Conservation (phyloP, 208 protist species). For the Trypanosoma platydactyli region DNA sequence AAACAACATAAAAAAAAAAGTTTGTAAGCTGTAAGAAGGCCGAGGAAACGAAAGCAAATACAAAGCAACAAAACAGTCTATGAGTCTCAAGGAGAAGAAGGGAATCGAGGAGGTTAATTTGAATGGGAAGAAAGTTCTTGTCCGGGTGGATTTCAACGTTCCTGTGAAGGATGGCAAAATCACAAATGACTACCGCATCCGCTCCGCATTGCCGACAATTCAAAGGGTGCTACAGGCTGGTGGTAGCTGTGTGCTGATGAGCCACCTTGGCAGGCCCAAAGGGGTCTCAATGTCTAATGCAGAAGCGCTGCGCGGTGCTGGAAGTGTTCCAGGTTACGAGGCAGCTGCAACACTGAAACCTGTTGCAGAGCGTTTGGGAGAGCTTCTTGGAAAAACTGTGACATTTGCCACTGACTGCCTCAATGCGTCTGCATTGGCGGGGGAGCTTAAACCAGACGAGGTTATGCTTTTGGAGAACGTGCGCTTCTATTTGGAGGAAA, state of each 20-base stretch:
- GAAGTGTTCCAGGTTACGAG: conserved; percentile 37
- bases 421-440: conserved; percentile 17
- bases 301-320: not conserved
- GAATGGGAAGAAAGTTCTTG: conserved; percentile 94
- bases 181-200: conserved; percentile 95
- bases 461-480: conserved; percentile 98
- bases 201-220: conserved; percentile 94
- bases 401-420: conserved; percentile 35
- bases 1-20: not conserved
- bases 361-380: conserved; percentile 69
- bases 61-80: conserved; percentile 4
- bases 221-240: conserved; percentile 43
- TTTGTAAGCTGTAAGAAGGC: not conserved
- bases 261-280: conserved; percentile 95
- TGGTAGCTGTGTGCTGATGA: conserved; percentile 68
- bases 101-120: conserved; percentile 71
- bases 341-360: conserved; percentile 68
- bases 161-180: conserved; percentile 95
- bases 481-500: conserved; percentile 96
- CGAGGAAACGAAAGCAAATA: not conserved
- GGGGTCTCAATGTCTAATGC: conserved; percentile 39
- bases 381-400: conserved; percentile 52
- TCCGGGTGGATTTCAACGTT: conserved; percentile 98
- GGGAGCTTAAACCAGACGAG: conserved; percentile 58
- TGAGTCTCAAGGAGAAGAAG: conserved; percentile 73